These are phyloP conservation scores for Chaetomidium leptoderma DNA, from an alignment of 495 filamentous ascomycete species.

Conservation along the genomic window DNA sequence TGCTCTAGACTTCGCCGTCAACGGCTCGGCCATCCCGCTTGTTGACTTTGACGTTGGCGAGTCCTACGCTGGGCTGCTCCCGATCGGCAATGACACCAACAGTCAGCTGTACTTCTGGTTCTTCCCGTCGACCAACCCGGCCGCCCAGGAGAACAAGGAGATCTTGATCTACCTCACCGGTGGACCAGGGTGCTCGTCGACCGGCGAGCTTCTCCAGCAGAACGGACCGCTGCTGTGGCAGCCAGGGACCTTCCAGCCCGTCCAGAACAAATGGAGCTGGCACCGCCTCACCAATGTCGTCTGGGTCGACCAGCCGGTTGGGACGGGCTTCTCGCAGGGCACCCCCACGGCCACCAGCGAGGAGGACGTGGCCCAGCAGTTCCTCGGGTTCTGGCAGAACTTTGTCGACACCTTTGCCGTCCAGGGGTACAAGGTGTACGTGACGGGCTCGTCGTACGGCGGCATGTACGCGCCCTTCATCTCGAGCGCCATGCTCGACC, in stretches of 20 bases:
- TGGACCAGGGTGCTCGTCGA: slow-evolving; percentile 60
- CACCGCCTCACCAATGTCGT: slow-evolving; percentile 62
- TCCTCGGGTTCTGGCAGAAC: slow-evolving; percentile 67
- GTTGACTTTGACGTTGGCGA: slow-evolving; percentile 77
- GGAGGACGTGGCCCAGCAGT: slow-evolving; percentile 61
- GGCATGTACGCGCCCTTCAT: slow-evolving; percentile 80
- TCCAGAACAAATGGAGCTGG: slow-evolving; percentile 62
- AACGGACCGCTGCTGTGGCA: slow-evolving; percentile 63
- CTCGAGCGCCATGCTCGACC: slow-evolving; percentile 69
- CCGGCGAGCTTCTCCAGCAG: slow-evolving; percentile 63
- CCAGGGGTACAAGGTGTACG: slow-evolving; percentile 61
- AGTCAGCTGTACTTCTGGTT: slow-evolving; percentile 73
- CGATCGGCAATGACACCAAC: slow-evolving; percentile 59
- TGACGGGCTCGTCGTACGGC: slow-evolving; percentile 63
- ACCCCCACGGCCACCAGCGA: slow-evolving; percentile 59
- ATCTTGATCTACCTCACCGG: slow-evolving; percentile 60
- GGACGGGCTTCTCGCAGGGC: slow-evolving; percentile 69
- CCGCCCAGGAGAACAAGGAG: slow-evolving; percentile 52
- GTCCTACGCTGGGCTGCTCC: slow-evolving; percentile 70
- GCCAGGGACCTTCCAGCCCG: slow-evolving; percentile 54
- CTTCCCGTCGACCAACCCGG: slow-evolving; percentile 57
- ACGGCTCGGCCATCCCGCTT: slow-evolving; percentile 65
- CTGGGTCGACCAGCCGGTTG: slow-evolving; percentile 73
- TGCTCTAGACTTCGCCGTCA: slow-evolving; percentile 57
- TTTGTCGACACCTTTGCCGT: slow-evolving; percentile 66